Conservation (phyloP, 2,329 filamentous ascomycete species). For the Dothideomycetes sp. region DNA sequence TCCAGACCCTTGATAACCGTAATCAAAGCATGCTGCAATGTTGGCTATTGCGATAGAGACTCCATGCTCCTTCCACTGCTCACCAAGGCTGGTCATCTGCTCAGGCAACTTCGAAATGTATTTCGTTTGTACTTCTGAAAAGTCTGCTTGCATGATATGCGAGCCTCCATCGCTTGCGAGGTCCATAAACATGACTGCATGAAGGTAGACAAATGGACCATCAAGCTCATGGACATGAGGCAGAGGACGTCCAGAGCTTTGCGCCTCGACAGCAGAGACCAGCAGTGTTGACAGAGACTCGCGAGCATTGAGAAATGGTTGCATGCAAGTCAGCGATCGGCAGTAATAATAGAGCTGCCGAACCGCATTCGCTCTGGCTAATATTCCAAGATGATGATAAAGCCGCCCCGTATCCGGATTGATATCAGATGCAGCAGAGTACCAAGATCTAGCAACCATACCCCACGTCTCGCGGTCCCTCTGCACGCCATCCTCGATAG, state of each 20-base stretch:
- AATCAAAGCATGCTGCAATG: conserved; percentile 41
- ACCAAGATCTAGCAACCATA: conserved; percentile 71
- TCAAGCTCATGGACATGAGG: conserved; percentile 38
- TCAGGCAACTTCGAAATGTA: conserved; percentile 23
- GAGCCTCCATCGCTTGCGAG: conserved; percentile 39
- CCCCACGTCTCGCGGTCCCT: conserved; percentile 72
- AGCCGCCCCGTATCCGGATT: conserved; percentile 65
- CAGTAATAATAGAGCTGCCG: conserved; percentile 64
- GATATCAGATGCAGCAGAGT: conserved; percentile 67
- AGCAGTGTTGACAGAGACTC: conserved; percentile 59
- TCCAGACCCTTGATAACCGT: conserved; percentile 27
- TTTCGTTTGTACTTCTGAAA: conserved; percentile 30
- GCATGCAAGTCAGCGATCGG: conserved; percentile 57
- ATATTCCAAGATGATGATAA: conserved; percentile 78
- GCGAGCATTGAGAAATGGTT: conserved; percentile 55
- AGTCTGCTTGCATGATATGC: conserved; percentile 36
- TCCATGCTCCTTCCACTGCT: conserved; percentile 46
- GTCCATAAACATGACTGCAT: conserved; percentile 53
- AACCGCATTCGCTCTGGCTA: conserved; percentile 57
- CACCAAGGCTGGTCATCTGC: conserved; percentile 42
- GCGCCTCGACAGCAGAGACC: conserved; percentile 33
- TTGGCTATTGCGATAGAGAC: conserved; percentile 49
- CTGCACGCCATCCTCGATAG: conserved; percentile 69
- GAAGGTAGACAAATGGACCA: conserved; percentile 49
- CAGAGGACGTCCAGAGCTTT: conserved; percentile 8